Base-by-base conservation (phyloP, 1,139 yeast species). In the Candida sanyaensis region DNA sequence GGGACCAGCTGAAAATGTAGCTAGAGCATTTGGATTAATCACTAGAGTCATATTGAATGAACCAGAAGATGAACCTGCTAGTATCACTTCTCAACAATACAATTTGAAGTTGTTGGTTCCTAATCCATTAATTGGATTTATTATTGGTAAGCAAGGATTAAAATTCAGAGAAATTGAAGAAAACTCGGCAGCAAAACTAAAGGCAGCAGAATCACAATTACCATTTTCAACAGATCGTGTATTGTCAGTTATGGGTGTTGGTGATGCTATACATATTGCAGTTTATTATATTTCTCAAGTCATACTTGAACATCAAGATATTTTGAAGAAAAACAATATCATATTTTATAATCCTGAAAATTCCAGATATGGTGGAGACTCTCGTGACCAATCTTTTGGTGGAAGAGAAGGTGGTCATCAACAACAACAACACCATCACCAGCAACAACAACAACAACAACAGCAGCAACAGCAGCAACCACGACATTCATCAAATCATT, bases 261-360 rank as follows among this genome's bases (percentile, higher is more conserved):
- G 92, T 4, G 96, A 88, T 66, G 92, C 96, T 2, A 81, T 91
- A 44, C 96, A 88, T 60, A 87, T 88, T 56, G 97, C 97, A 6
- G 75, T 86, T 1, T 88, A 84, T 63, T 86, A 86, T 60, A 77
- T 89, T 48, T 82, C 88, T 2, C 85, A 83, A 61, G 85, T 87
- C 6, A 73, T 86, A 48, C 64, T 81, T 50, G 87, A 83, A 54
- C 85, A 82, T 60, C 78, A 78, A 52, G 83, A 79, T 46, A 68
- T 72, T 30, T 69, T 80, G 50, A 80, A 77, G 51, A 73, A 75
- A 55, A 69, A 71, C 58, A 73, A 83, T 61, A 68, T 83, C 52
- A 68, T 85, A 1, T 84, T 74, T 59, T 86, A 86, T 62, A 84
- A 84, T 58, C 91, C 92, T 4, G 84, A 84, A 2, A 79, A 77